Evolutionary conservation across 129 eudicot genomes (phyloP).

Genomic region (Tagetes patula): DNA sequence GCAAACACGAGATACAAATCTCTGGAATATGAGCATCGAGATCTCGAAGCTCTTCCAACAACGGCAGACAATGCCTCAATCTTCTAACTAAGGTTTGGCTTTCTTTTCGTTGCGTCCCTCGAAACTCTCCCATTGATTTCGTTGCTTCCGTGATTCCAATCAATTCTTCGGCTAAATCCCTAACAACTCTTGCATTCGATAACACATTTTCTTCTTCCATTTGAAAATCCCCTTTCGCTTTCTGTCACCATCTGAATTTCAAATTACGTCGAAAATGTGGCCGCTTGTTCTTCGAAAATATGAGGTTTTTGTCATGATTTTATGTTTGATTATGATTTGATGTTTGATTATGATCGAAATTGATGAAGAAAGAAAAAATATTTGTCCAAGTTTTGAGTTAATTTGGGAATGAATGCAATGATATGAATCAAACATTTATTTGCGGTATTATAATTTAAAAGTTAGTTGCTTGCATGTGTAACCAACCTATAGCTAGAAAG

Average conservation of each 20-base stretch:
- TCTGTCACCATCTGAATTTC: constrained; percentile 39
- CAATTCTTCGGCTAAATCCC: constrained; percentile 50
- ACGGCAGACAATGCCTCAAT: constrained; percentile 54
- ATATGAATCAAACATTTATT: constrained; percentile 36
- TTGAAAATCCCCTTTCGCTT: constrained; percentile 16
- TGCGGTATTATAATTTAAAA: constrained; percentile 32
- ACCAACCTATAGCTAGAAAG: neutral
- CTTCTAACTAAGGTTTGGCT: constrained; percentile 50
- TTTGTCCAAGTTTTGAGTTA: neutral
- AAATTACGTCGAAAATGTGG: neutral
- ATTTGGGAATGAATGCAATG: constrained; percentile 23
- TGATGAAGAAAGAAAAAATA: too few relatives aligned
- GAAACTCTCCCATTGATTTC: constrained; percentile 48
- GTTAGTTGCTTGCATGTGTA: constrained; percentile 27
- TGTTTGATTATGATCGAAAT: constrained; percentile 6
- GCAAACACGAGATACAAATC: constrained; percentile 33
- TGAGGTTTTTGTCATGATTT: constrained; percentile 19
- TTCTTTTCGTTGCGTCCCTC: constrained; percentile 62
- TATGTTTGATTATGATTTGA: neutral
- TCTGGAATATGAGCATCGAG: constrained; percentile 46
- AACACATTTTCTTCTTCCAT: constrained; percentile 39
- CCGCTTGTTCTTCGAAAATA: neutral
- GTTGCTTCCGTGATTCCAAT: constrained; percentile 52
- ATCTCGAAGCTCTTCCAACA: constrained; percentile 71
- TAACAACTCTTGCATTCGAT: constrained; percentile 29